Evolutionary conservation across 2,329 filamentous ascomycete species (phyloP), one percentile per base, ranked within the genome.

Genomic region (Claviceps capensis): DNA sequence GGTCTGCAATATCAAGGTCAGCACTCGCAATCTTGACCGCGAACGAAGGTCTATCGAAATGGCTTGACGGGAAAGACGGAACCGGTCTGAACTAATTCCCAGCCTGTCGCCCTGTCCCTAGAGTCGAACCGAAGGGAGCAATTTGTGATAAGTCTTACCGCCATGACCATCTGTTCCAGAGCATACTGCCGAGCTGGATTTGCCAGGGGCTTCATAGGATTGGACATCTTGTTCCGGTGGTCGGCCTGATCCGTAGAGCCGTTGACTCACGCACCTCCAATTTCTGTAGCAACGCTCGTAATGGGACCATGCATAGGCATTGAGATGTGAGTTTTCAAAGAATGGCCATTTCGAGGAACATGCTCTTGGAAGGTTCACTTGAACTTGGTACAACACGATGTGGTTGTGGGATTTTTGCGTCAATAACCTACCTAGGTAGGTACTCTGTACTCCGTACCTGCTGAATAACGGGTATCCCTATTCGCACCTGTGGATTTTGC

Each of bases 81-180:
- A 22, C 9, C 11, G 19, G 13, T 48, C 14, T 34, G 30, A 30
- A 6, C 11, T 2, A 14, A 30, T 4, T 11, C 9, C 16, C 14
- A 36, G 16, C 41, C 23, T 41, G 41, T 23, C 23, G 16, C 47
- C 23, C 30, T 9, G n/a, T 16, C 14, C 47, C 6, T 38, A 23
- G 23, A 13, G 19, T 30, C 22, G 17, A 5, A 19, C n/a, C 4
- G 11, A 41, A 37, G 26, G 23, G n/a, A 48, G 14, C 2, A 16
- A 7, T 30, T 22, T 16, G 0, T 2, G 34, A 5, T 22, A 14
- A 14, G 41, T 67, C 75, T 67, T 65, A 78, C 76, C 58, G 72
- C 73, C 71, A 79, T 79, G 48, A 80, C 75, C 26, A 74, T 66
- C 52, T 78, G 73, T 65, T 82, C 78, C 19, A 67, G 53, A 22